Base-by-base conservation (phyloP, 2,329 filamentous ascomycete genomes). In the Cytospora leucostoma region DNA sequence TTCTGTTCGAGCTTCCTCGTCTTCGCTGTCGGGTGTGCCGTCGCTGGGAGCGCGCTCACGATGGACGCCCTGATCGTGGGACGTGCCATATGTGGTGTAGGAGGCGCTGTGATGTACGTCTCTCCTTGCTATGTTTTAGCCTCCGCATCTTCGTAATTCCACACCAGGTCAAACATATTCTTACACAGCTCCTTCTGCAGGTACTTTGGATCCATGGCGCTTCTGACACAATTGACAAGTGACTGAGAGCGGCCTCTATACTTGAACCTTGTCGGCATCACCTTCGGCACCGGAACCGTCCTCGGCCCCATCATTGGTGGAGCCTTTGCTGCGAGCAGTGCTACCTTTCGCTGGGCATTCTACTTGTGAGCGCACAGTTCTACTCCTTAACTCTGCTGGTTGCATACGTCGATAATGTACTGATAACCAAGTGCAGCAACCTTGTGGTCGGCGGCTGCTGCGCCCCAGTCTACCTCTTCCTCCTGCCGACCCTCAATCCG, bases 51-150 rank as follows among this genome's bases (percentile, higher is more conserved):
- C 0, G 77, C 79, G 1, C 77, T 76, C 1, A 75, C 63, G 34
- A 80, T 81, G 73, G 69, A 77, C 63, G 77, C 78, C 27, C 66
- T 84, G 15, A 84, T 84, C 61, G 69, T 80, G 19, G 80, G 80
- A 7, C 73, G 80, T 11, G 77, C 74, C 17, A 71, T 81, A 40
- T 74, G 74, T 57, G 80, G 80, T 49, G 67, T 77, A 19, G 79
- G 80, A 2, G 80, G 79, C 0, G 68, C 69, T 3, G 80, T 79
- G 6, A 75, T 80, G 69, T 82, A 80, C 56, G 54, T n/a, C n/a
- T n/a, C n/a, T n/a, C n/a, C n/a, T n/a, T n/a, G n/a, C n/a, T n/a
- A n/a, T n/a, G n/a, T n/a, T n/a, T n/a, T n/a, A n/a, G n/a, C n/a
- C n/a, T n/a, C n/a, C n/a, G n/a, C n/a, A n/a, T n/a, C n/a, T n/a